phyloP scores from a whole-genome alignment of 768 basidiomycete species.

The Hebeloma cylindrosporum region DNA sequence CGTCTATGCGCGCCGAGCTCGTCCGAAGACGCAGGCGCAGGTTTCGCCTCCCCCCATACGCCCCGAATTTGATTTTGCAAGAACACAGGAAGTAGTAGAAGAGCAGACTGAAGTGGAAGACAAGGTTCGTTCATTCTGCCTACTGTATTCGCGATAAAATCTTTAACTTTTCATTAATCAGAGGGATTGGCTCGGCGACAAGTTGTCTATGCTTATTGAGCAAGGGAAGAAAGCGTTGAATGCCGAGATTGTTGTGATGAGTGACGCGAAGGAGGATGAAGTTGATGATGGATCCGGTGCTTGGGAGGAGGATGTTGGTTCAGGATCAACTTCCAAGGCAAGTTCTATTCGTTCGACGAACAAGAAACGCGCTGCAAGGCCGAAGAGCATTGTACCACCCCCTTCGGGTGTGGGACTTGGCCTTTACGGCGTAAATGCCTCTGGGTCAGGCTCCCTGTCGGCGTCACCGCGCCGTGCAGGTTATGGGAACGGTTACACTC shows the following conservation, averaged over 20 bases:
- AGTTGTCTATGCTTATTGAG: slow-evolving; percentile 66
- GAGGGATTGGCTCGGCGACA: slow-evolving; percentile 85
- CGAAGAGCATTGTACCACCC: slow-evolving; percentile 25
- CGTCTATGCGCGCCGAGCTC: slow-evolving; percentile 37
- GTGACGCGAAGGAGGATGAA: slow-evolving; percentile 71
- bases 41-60: slow-evolving; percentile 14
- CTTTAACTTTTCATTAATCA: slow-evolving; percentile 26
- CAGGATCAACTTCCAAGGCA: slow-evolving; percentile 25
- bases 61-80: slow-evolving; percentile 45
- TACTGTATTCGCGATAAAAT: background rate
- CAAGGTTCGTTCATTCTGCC: slow-evolving; percentile 21
- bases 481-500: slow-evolving; percentile 2
- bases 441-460: slow-evolving; percentile 10
- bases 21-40: slow-evolving; percentile 17
- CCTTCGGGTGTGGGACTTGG: slow-evolving; percentile 29
- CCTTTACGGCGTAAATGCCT: slow-evolving; percentile 6
- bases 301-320: slow-evolving; percentile 69
- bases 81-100: slow-evolving; percentile 29
- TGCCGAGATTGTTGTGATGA: slow-evolving; percentile 77
- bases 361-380: slow-evolving; percentile 20
- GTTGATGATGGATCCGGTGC: slow-evolving; percentile 72
- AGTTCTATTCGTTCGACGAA: slow-evolving; percentile 21
- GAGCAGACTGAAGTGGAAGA: slow-evolving; percentile 16
- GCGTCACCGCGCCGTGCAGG: slow-evolving; percentile 21
- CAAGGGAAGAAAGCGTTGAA: slow-evolving; percentile 78